phyloP scores from a whole-genome alignment of 257 asterid genomes.

The Leonotis leonurus region DNA sequence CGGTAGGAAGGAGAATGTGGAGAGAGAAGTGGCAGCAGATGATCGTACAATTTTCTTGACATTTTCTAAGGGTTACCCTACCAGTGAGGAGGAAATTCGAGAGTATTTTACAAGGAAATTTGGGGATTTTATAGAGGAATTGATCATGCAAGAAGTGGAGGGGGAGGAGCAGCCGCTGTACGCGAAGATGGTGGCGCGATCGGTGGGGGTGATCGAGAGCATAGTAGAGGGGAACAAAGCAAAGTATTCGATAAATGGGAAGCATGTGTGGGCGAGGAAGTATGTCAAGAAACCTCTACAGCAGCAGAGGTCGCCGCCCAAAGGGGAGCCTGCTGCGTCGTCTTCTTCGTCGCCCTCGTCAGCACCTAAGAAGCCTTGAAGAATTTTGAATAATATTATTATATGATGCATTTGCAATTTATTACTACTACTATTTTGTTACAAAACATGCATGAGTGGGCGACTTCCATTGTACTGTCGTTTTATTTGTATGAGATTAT shows the following conservation, averaged over 20 bases:
- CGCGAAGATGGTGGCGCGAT: constrained; percentile 49
- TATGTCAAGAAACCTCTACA: constrained; percentile 32
- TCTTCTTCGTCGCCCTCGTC: neutral
- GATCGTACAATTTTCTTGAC: constrained; percentile 71
- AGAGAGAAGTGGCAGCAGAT: constrained; percentile 30
- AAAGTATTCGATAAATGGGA: constrained; percentile 63
- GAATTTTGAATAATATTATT: neutral
- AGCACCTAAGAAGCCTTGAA: neutral
- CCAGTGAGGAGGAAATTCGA: constrained; percentile 38
- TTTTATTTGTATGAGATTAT: too few relatives aligned
- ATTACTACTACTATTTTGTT: too few relatives aligned
- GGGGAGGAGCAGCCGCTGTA: constrained; percentile 51
- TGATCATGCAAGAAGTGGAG: constrained; percentile 63
- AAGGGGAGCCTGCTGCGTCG: constrained; percentile 9
- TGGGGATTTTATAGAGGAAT: constrained; percentile 59
- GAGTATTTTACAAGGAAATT: constrained; percentile 64
- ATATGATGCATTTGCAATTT: too few relatives aligned
- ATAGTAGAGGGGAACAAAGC: constrained; percentile 47
- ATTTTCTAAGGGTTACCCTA: constrained; percentile 70
- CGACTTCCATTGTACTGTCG: too few relatives aligned
- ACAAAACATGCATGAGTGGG: too few relatives aligned
- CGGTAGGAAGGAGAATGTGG: too few relatives aligned
- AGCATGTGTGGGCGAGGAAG: constrained; percentile 78
- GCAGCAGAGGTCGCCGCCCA: constrained; percentile 17
- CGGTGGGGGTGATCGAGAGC: constrained; percentile 22